These are phyloP conservation scores for Knoxia roxburghii DNA, from an alignment of 257 asterid genomes.

Conservation along the genomic window DNA sequence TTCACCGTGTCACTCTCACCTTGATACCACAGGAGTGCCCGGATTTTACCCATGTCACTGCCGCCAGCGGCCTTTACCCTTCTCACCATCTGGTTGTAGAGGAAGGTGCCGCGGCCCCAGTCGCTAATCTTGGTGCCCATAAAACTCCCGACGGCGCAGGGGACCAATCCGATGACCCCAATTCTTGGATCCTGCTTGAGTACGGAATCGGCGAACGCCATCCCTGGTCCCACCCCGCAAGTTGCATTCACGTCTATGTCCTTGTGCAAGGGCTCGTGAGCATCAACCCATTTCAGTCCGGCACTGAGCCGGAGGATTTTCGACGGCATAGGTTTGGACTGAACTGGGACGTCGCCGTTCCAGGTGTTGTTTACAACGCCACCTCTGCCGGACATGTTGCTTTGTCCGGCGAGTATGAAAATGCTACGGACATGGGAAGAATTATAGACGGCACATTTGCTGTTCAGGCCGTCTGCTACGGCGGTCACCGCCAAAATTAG, in stretches of 20 bases:
- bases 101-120: slow-evolving; percentile 27
- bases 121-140: slow-evolving; percentile 28
- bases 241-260: slow-evolving; percentile 51
- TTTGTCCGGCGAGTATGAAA: slow-evolving; percentile 77
- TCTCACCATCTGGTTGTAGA: slow-evolving; percentile 25
- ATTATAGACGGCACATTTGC: background rate
- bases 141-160: slow-evolving; percentile 33
- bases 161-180: slow-evolving; percentile 56
- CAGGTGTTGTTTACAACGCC: slow-evolving; percentile 55
- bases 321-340: slow-evolving; percentile 34
- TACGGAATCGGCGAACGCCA: slow-evolving; percentile 53
- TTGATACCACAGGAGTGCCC: slow-evolving; percentile 38
- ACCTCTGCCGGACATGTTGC: slow-evolving; percentile 93
- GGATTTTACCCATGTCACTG: slow-evolving; percentile 24
- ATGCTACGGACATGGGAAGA: slow-evolving; percentile 29
- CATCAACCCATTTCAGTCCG: slow-evolving; percentile 49
- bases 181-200: slow-evolving; percentile 30
- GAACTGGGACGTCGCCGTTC: slow-evolving; percentile 52
- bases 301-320: slow-evolving; percentile 43
- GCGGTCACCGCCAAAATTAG: slow-evolving; percentile 29
- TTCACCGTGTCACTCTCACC: slow-evolving; percentile 34
- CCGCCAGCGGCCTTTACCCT: slow-evolving; percentile 34
- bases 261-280: slow-evolving; percentile 72
- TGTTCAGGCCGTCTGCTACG: slow-evolving; percentile 15
- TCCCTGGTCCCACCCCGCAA: slow-evolving; percentile 86